Base-by-base conservation (phyloP, 176 grass and related monocot species). In the Oryza coarctata region DNA sequence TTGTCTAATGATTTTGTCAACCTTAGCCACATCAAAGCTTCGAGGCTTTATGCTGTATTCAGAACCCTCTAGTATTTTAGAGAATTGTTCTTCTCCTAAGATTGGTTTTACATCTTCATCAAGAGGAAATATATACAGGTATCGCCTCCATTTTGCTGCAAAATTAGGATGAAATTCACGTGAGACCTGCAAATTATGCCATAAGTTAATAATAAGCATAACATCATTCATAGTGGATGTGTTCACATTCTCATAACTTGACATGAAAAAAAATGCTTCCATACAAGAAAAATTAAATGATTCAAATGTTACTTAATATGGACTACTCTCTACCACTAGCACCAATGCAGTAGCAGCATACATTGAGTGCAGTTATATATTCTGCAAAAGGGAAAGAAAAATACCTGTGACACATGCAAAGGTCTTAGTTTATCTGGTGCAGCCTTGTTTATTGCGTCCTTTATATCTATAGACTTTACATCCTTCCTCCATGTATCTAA, bases 401-500 rank as follows among this genome's bases (percentile, higher is more conserved):
- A 60, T 91, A 91, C 95, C 88, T 91, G 41, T 63, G 88, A 87
- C n/a, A 94, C 92, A 75, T 78, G 75, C 76, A 98, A 88, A 77
- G 71, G 79, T 55, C 65, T 85, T 13, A 98, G 84, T 75, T 91
- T 94, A 82, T 77, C 84, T 41, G 83, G 84, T 80, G 79, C 71
- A 62, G 68, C 88, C 84, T 88, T 66, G 33, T 89, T 88, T 83
- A 98, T 94, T 63, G 81, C 3, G 0, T 70, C 72, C 68, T 80
- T 89, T 84, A 98, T 88, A 34, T 94, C 86, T 47, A 18, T 58
- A 82, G 89, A 47, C 68, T 80, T 86, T 5, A 98, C 85, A 78
- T 98, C 93, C 73, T 91, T 98, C 69, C 93, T 94, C 93, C 96
- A 98, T 47, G 93, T 98, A 92, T 95, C 92, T 98, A 75, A 70